Conservation (phyloP, 169 alveolate species). For the Cryptosporidium sp. region DNA sequence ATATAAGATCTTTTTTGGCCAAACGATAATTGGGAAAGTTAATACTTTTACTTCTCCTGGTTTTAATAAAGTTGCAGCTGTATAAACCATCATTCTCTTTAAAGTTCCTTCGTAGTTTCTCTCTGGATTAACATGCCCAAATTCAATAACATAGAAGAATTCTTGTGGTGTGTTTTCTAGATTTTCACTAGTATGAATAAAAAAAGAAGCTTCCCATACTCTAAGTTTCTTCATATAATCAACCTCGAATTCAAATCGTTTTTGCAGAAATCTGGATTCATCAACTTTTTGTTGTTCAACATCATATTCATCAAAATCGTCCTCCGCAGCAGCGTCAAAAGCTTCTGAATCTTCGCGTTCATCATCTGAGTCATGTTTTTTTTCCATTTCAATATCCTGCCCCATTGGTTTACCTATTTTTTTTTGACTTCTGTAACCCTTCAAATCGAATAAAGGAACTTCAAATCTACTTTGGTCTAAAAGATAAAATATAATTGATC, state of each 20-base stretch:
- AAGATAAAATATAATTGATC: background rate
- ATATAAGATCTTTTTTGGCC: conserved; percentile 81
- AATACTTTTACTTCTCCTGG: conserved; percentile 55
- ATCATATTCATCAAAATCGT: conserved; percentile 39
- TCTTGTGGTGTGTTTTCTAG: conserved; percentile 55
- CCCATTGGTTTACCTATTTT: conserved; percentile 37
- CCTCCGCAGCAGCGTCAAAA: conserved; percentile 4
- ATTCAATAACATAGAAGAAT: conserved; percentile 69
- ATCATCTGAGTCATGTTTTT: conserved; percentile 28
- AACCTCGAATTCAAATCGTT: conserved; percentile 7
- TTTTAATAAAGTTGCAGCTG: conserved; percentile 48
- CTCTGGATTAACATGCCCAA: conserved; percentile 73
- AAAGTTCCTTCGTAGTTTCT: conserved; percentile 53
- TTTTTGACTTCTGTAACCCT: conserved; percentile 50
- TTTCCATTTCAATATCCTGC: conserved; percentile 57
- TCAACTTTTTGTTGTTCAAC: conserved; percentile 20
- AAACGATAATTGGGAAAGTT: conserved; percentile 75
- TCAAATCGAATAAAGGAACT: conserved; percentile 61
- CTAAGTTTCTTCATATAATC: conserved; percentile 60
- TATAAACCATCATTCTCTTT: conserved; percentile 64
- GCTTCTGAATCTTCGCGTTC: background rate
- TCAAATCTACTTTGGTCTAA: conserved; percentile 59
- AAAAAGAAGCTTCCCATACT: conserved; percentile 72
- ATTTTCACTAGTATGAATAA: conserved; percentile 65
- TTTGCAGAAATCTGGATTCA: conserved; percentile 11